Evolutionary conservation across 192 early-diverging fungal species (phyloP).

Genomic region (Linnemannia schmuckeri): DNA sequence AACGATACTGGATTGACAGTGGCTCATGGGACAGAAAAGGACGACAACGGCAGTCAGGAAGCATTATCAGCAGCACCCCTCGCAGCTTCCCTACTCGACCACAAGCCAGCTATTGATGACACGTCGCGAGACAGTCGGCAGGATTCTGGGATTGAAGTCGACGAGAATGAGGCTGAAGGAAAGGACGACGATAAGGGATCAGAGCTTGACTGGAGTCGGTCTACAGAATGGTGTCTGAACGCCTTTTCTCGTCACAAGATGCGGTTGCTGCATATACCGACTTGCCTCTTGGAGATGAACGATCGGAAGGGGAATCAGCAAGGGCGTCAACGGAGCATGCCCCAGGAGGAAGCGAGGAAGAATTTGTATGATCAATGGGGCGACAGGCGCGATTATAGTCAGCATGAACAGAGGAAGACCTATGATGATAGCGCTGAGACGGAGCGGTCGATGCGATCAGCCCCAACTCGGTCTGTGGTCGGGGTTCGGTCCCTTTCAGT

Average conservation of each 20-base stretch:
- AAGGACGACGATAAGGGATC: neutral
- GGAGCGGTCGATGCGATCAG: neutral
- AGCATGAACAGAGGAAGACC: neutral
- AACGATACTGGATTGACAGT: neutral
- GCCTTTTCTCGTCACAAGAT: neutral
- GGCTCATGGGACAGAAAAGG: neutral
- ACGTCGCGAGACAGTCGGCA: neutral
- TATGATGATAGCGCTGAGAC: neutral
- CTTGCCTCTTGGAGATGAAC: neutral
- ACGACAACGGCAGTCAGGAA: neutral
- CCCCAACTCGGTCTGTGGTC: neutral
- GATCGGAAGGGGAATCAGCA: neutral
- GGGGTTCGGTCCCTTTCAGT: neutral
- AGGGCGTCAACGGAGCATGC: neutral
- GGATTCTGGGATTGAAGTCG: neutral
- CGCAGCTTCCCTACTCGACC: neutral
- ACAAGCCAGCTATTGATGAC: neutral
- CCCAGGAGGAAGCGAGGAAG: neutral
- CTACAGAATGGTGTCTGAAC: neutral
- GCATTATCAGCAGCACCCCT: neutral
- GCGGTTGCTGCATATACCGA: neutral
- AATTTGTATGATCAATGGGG: neutral
- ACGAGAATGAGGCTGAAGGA: neutral
- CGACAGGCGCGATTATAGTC: neutral
- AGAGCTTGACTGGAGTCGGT: neutral